phyloP scores from a whole-genome alignment of 768 basidiomycete species.

The Panaeolus papilionaceus region DNA sequence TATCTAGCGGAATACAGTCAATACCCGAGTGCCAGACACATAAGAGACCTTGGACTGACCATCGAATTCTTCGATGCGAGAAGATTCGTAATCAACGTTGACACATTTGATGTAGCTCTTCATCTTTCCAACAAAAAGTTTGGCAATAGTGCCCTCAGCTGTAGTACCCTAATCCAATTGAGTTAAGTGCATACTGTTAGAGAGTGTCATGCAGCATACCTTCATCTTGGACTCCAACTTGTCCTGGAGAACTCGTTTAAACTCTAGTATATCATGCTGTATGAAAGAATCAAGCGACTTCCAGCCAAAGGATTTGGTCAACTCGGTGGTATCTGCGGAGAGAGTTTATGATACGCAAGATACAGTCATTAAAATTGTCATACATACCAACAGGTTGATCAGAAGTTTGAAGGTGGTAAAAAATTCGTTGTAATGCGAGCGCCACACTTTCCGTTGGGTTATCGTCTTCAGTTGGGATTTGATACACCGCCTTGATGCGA shows the following conservation, averaged over 20 bases:
- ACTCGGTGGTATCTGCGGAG: constrained; percentile 86
- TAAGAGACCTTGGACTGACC: constrained; percentile 50
- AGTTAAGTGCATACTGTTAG: constrained; percentile 1
- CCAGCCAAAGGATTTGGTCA: constrained; percentile 99
- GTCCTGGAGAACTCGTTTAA: constrained; percentile 95
- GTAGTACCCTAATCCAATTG: constrained; percentile 72
- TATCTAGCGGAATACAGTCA: constrained; percentile 58
- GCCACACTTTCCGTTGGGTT: constrained; percentile 93
- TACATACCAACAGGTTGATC: constrained; percentile 92
- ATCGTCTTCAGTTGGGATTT: constrained; percentile 98
- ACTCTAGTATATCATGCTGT: constrained; percentile 99
- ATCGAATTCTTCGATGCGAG: constrained; percentile 94
- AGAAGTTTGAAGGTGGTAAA: constrained; percentile 97
- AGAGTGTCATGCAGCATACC: constrained; percentile 45
- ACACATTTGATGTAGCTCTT: constrained; percentile 99
- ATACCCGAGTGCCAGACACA: neutral
- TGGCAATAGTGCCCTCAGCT: constrained; percentile 93
- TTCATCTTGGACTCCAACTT: constrained; percentile 99
- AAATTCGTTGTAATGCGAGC: constrained; percentile 93
- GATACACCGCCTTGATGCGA: constrained; percentile 86
- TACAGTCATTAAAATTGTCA: neutral
- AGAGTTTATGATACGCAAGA: neutral
- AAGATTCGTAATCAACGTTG: constrained; percentile 96
- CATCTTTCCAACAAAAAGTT: constrained; percentile 98
- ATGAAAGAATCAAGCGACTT: constrained; percentile 98